Percentiles rank a stretch among this genome's conserved stretches.
Conservation (phyloP, 2,329 filamentous ascomycete genomes). For the Colletotrichum graminicola region DNA sequence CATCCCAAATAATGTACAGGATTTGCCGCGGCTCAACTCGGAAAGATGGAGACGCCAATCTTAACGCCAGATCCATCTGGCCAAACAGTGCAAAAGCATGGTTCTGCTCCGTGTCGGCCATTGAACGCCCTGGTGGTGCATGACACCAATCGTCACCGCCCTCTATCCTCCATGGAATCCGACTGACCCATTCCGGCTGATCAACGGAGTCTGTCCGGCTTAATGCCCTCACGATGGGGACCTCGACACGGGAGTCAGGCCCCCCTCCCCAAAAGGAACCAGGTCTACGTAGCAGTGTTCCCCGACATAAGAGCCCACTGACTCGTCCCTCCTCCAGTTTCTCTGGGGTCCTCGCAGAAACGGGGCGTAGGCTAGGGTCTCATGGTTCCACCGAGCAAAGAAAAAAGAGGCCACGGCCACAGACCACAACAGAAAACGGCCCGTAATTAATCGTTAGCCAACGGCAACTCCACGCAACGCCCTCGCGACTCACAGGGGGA, state of each 20-base stretch:
- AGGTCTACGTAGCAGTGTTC: background rate
- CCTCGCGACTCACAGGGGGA: slow-evolving; percentile 4
- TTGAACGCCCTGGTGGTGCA: slow-evolving; percentile 1
- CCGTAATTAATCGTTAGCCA: slow-evolving; percentile 41
- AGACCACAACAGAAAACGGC: slow-evolving; percentile 35
- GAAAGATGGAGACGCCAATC: slow-evolving; percentile 38
- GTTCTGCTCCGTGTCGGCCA: slow-evolving; percentile 25
- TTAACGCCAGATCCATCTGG: slow-evolving; percentile 28
- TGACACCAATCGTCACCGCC: slow-evolving; percentile 20
- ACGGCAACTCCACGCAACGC: slow-evolving; percentile 33
- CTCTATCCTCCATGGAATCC: slow-evolving; percentile 11
- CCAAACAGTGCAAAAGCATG: slow-evolving; percentile 22
- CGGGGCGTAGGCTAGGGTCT: slow-evolving; percentile 21
- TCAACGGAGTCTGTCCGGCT: slow-evolving; percentile 38
- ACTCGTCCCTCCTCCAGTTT: slow-evolving; percentile 32
- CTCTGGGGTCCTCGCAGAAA: slow-evolving; percentile 27
- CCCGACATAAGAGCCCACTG: slow-evolving; percentile 13
- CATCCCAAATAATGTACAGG: slow-evolving; percentile 4
- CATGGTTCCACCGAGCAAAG: background rate
- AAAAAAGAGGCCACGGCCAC: slow-evolving; percentile 4
- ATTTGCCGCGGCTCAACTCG: slow-evolving; percentile 30
- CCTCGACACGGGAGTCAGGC: slow-evolving; percentile 13
- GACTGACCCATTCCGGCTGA: slow-evolving; percentile 33
- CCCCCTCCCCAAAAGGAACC: no score
- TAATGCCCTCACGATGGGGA: slow-evolving; percentile 18